A percentile compares a stretch with the other conserved stretches of the same genome.
Conservation (phyloP, 2,329 filamentous ascomycete genomes). For the Cladobotryum mycophilum region DNA sequence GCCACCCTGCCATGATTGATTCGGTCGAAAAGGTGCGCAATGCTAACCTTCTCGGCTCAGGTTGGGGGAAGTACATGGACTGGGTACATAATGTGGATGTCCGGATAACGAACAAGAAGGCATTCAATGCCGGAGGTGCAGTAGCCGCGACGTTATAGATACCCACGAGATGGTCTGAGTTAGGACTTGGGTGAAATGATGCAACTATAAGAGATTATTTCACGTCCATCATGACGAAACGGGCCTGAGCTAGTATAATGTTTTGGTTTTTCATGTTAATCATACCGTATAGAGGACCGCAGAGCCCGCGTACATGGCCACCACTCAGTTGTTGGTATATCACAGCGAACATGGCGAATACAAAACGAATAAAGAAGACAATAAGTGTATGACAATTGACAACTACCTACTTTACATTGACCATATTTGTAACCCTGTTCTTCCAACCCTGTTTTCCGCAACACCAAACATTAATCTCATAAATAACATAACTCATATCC, state of each 20-base stretch:
- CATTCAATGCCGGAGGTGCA: conserved; percentile 58
- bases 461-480: conserved; percentile 4
- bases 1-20: conserved; percentile 21
- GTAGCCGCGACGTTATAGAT: conserved; percentile 48
- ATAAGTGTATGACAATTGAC: too few relatives aligned
- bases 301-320: not conserved
- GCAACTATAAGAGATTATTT: too few relatives aligned
- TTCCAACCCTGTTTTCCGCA: not conserved
- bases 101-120: conserved; percentile 53
- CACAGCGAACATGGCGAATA: too few relatives aligned
- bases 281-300: too few relatives aligned
- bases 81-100: conserved; percentile 84
- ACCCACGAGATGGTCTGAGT: not conserved
- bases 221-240: too few relatives aligned
- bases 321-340: too few relatives aligned
- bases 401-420: conserved; percentile 5
- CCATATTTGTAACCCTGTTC: conserved; percentile 5
- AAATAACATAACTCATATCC: conserved; percentile 10
- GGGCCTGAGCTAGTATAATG: too few relatives aligned
- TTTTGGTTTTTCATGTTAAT: too few relatives aligned
- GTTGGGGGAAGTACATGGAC: conserved; percentile 89
- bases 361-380: too few relatives aligned
- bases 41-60: conserved; percentile 39
- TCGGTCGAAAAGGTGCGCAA: not conserved
- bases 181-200: not conserved